These are phyloP conservation scores for Quercus rubra DNA, from an alignment of 306 rosid species.

Conservation along the genomic window DNA sequence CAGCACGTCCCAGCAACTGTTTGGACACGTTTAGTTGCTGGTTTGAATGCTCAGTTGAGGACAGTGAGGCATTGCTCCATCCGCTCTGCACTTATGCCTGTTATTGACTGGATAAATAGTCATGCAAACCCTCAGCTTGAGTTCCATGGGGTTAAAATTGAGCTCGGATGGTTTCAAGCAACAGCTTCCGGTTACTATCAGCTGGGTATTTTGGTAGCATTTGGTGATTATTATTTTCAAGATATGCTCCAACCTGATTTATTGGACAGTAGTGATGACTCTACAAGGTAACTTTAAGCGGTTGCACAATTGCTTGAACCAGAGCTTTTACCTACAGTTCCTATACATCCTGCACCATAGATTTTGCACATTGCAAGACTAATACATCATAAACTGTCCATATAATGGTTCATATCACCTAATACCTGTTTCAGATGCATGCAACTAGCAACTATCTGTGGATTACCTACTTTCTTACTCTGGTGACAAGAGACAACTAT, in stretches of 20 bases:
- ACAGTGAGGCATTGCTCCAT: conserved; percentile 85
- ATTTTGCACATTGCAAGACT: conserved; percentile 14
- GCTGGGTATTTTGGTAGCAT: conserved; percentile 83
- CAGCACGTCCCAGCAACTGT: conserved; percentile 99
- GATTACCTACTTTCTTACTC: background rate
- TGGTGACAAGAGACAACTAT: background rate
- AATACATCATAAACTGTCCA: background rate
- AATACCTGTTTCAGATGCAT: conserved; percentile 1
- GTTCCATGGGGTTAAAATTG: conserved; percentile 88
- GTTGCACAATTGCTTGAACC: background rate
- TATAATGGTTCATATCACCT: background rate
- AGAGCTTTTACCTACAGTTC: background rate
- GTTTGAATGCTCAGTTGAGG: conserved; percentile 93
- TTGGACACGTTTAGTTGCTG: conserved; percentile 94
- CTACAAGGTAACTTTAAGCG: conserved; percentile 43
- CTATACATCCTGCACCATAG: background rate
- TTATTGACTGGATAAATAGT: conserved; percentile 82
- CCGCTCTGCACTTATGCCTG: conserved; percentile 68
- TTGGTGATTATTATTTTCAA: conserved; percentile 71
- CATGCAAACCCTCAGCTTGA: conserved; percentile 97
- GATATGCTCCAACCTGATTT: conserved; percentile 50
- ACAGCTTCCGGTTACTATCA: conserved; percentile 99
- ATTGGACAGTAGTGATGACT: conserved; percentile 45
- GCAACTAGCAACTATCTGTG: background rate
- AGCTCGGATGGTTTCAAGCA: conserved; percentile 99